Evolutionary conservation across 2,329 filamentous ascomycete genomes (phyloP), one percentile per base, ranked within the genome.

Genomic region (Paraconiothyrium sp.): DNA sequence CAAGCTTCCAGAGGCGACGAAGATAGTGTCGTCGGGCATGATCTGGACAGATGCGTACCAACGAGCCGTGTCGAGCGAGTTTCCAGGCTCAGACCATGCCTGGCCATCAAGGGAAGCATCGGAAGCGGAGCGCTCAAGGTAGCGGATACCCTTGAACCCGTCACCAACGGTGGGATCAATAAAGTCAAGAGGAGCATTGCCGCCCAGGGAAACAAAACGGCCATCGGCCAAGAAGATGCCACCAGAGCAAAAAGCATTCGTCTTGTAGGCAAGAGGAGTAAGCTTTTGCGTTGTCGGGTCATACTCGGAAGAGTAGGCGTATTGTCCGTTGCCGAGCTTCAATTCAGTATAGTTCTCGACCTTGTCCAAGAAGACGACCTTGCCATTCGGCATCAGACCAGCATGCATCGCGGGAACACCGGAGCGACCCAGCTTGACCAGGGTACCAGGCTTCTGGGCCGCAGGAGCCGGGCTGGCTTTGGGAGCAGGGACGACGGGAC

Each of bases 331-430:
- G 16, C 80, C 62, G 8, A 87, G 80, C 64, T 80, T 83, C 49
- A 88, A 68, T 61, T 88, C 80, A 0, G 86, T 88, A 74, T 86
- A 89, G 72, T 88, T 85, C 72, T 89, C 87, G 34, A 89, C 81
- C 72, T 89, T 89, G 79, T 89, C 87, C 16, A 89, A 76, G 76
- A 89, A 89, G 41, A 86, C 80, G 11, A 88, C 86, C 55, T 82
- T 80, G 27, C 86, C 86, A 67, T 88, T 88, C 14, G 81, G 84
- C 79, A 88, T 80, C 24, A 89, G 80, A 67, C 82, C 85, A 64
- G 86, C 86, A 67, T 88, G 86, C 87, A 89, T 89, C 16, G 82
- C 86, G 44, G 87, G 86, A n/a, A 89, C 87, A 66, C 87, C 87
- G 56, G 85, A 85, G 60, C 83, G 76, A 20, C 86, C 86, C 58